These are phyloP conservation scores for Thelonectria discophora DNA, from an alignment of 2,329 filamentous ascomycete species.

Conservation along the genomic window DNA sequence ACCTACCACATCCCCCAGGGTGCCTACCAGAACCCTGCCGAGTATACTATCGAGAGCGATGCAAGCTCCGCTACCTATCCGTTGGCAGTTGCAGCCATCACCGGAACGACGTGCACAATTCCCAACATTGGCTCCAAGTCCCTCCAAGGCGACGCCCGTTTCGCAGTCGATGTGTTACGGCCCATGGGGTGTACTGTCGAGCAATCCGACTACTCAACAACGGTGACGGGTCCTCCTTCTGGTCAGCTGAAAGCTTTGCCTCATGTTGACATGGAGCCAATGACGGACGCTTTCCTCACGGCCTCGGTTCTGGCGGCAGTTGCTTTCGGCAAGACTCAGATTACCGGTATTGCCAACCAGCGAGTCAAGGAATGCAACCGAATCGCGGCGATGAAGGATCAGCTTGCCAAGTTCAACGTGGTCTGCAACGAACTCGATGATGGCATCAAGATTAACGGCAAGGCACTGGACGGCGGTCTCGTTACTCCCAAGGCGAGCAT, in stretches of 20 bases:
- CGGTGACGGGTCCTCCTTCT: constrained; percentile 84
- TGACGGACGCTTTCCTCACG: constrained; percentile 98
- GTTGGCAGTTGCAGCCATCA: constrained; percentile 91
- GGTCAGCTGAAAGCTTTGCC: constrained; percentile 78
- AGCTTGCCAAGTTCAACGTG: constrained; percentile 93
- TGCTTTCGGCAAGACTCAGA: constrained; percentile 82
- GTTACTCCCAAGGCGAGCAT: constrained; percentile 71
- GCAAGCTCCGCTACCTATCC: constrained; percentile 98
- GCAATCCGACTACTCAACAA: constrained; percentile 86
- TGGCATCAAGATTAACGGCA: constrained; percentile 80
- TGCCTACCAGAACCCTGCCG: constrained; percentile 80
- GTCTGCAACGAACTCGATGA: constrained; percentile 88
- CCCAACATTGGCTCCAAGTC: constrained; percentile 95
- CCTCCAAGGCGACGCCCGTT: constrained; percentile 92
- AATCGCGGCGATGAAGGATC: constrained; percentile 93
- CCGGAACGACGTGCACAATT: constrained; percentile 92
- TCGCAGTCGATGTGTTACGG: constrained; percentile 86
- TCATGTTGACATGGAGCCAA: constrained; percentile 96
- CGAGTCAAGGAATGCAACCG: constrained; percentile 98
- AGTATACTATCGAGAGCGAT: constrained; percentile 95
- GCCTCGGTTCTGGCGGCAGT: constrained; percentile 93
- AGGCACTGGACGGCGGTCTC: constrained; percentile 56
- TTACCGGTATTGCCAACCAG: constrained; percentile 96
- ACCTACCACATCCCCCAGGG: constrained; percentile 94
- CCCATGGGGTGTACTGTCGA: constrained; percentile 95